phyloP scores from a whole-genome alignment of 208 protist genomes.

The Crithidia fasciculata region DNA sequence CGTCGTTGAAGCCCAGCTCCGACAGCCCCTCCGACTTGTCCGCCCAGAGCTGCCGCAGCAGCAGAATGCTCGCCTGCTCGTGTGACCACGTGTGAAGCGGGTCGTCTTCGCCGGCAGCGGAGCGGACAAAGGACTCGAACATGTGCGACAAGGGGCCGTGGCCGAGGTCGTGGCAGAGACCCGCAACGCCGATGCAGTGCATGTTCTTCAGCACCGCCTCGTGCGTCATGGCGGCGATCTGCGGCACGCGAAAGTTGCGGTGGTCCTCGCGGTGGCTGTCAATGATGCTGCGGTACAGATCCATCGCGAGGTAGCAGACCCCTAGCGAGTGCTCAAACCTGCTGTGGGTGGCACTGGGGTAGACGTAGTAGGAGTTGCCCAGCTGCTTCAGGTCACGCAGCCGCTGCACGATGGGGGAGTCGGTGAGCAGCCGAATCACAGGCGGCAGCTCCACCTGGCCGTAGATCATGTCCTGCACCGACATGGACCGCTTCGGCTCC shows the following conservation, averaged over 20 bases:
- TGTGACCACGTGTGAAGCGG: conserved; percentile 77
- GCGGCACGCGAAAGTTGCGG: conserved; percentile 30
- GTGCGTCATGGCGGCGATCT: conserved; percentile 26
- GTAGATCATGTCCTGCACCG: conserved; percentile 65
- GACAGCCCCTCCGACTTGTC: conserved; percentile 39
- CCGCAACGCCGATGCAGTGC: conserved; percentile 88
- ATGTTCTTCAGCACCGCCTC: conserved; percentile 56
- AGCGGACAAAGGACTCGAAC: conserved; percentile 85
- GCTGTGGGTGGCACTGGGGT: conserved; percentile 91
- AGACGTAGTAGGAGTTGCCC: conserved; percentile 90
- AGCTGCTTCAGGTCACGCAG: conserved; percentile 95
- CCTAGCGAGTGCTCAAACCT: conserved; percentile 96
- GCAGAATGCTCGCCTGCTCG: conserved; percentile 82
- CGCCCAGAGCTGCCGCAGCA: conserved; percentile 87
- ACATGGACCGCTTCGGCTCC: conserved; percentile 34
- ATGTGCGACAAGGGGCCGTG: conserved; percentile 96
- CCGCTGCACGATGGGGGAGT: conserved; percentile 94
- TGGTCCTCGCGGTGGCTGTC: conserved; percentile 67
- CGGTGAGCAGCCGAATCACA: conserved; percentile 87
- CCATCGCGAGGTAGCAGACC: conserved; percentile 85
- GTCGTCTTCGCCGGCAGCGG: conserved; percentile 4
- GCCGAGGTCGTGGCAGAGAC: conserved; percentile 95
- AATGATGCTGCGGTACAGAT: conserved; percentile 69
- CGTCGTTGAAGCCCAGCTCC: conserved; percentile 47
- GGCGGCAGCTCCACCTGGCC: conserved; percentile 87